A percentile compares a stretch with the other conserved stretches of the same genome.
These are phyloP conservation scores for Gossypium arboreum DNA, from an alignment of 345 rosid genomes.

Conservation along the genomic window DNA sequence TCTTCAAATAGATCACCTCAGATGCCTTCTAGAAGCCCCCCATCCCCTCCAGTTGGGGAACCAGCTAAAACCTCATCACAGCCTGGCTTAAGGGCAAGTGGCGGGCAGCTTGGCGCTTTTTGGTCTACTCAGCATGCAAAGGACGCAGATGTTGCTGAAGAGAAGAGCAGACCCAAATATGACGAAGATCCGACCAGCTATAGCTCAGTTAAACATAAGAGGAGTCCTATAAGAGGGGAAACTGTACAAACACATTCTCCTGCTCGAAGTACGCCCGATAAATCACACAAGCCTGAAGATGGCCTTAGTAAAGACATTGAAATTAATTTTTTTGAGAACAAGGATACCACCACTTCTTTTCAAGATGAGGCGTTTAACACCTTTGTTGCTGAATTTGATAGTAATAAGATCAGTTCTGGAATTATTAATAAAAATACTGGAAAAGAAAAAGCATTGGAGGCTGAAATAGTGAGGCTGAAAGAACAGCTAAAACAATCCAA, in stretches of 20 bases:
- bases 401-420: slow-evolving; percentile 46
- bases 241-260: slow-evolving; percentile 30
- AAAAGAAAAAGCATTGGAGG: slow-evolving; percentile 54
- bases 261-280: slow-evolving; percentile 32
- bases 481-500: slow-evolving; percentile 67
- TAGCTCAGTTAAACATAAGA: slow-evolving; percentile 39
- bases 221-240: slow-evolving; percentile 48
- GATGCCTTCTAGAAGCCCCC: slow-evolving; percentile 81
- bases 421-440: slow-evolving; percentile 24
- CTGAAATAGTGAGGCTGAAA: slow-evolving; percentile 72
- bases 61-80: slow-evolving; percentile 24
- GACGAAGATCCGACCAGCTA: slow-evolving; percentile 57
- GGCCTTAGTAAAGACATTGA: slow-evolving; percentile 50
- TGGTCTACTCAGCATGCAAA: slow-evolving; percentile 88
- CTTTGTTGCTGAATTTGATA: slow-evolving; percentile 86
- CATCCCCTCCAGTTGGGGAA: slow-evolving; percentile 55
- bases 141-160: slow-evolving; percentile 47
- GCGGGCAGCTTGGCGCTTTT: slow-evolving; percentile 81
- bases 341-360: slow-evolving; percentile 31
- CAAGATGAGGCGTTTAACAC: slow-evolving; percentile 61
- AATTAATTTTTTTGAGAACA: slow-evolving; percentile 38
- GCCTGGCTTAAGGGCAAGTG: slow-evolving; percentile 42
- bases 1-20: slow-evolving; percentile 51
- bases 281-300: slow-evolving; percentile 32
- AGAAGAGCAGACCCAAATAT: slow-evolving; percentile 45